Evolutionary conservation across 2,329 filamentous ascomycete species (phyloP).

Genomic region (Periglandula ipomoeae): DNA sequence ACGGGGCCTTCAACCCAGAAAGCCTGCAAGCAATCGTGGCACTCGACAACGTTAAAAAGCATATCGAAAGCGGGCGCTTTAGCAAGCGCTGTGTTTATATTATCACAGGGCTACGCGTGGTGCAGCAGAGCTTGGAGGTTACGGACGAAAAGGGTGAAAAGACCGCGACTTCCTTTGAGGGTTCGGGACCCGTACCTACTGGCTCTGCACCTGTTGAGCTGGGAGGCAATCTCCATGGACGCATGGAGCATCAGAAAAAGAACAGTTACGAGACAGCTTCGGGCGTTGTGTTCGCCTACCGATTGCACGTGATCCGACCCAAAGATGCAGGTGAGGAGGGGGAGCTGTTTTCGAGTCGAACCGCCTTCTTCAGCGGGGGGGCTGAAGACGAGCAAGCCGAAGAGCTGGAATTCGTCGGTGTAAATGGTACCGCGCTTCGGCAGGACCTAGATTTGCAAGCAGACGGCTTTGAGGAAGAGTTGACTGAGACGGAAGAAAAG

Average conservation of each 20-base stretch:
- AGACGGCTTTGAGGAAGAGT: no score
- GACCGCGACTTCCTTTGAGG: background rate
- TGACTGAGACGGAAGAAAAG: no score
- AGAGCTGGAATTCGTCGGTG: no score
- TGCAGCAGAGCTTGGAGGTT: background rate
- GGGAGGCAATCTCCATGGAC: background rate
- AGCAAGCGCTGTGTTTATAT: background rate
- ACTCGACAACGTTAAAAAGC: background rate
- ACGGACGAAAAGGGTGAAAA: background rate
- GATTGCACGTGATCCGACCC: background rate
- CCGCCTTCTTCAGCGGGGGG: no score
- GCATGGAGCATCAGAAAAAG: background rate
- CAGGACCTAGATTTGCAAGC: no score
- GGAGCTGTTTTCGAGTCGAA: background rate
- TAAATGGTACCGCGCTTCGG: no score
- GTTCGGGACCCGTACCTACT: background rate
- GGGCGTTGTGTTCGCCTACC: background rate
- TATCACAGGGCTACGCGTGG: background rate
- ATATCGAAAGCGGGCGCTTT: background rate
- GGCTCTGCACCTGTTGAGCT: background rate
- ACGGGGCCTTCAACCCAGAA: background rate
- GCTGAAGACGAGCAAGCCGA: no score
- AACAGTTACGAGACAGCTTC: background rate
- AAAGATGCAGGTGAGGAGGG: background rate
- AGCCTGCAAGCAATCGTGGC: background rate